Evolutionary conservation across 495 filamentous ascomycete genomes (phyloP), one percentile per base, ranked within the genome.

Genomic region (Penicillium cosmopolitanum): DNA sequence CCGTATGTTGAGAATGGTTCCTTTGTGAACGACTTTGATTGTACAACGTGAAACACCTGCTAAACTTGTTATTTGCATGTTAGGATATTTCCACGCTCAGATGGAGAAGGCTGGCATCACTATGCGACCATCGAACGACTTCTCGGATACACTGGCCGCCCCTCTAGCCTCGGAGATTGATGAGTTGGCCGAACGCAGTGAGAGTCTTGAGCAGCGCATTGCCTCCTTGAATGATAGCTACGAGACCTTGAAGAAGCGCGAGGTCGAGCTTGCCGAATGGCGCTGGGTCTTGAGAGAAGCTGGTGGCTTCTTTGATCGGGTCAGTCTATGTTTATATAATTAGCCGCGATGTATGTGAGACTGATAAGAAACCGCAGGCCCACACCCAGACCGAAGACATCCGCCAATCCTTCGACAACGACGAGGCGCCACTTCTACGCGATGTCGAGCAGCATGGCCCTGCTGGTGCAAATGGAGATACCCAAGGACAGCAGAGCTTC

Each of bases 371-470:
- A 34, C 8, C 28, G 8, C 56, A 84, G 82, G 93, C 93, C 36
- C 93, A 96, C 70, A 95, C 90, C 50, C 94, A 94, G 63, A 95
- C 96, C 19, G 96, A 99, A 57, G 94, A 98, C 75, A 99, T 99
- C 63, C 85, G 95, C 42, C 87, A 89, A 50, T 96, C 91, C 15
- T 89, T 90, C 55, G 93, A 97, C 64, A 86, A 96, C 59, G 92
- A 95, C 63, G 87, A 89, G 68, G 89, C 89, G 60, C 89, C 89
- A 34, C 78, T 96, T 53, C 83, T 96, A 62, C 85, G 87, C 72
- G 89, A 96, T 70, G 87, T 97, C 57, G 93, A 97, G 73, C 91
- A 95, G 66, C 84, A 92, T 70, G 67, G 59, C 25, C 64, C 71
- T 15, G 73, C 73, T 18, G 81, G 84, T 54, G 78, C 84, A 58